phyloP scores from a whole-genome alignment of 208 protist genomes.

The Crithidia sp. region DNA sequence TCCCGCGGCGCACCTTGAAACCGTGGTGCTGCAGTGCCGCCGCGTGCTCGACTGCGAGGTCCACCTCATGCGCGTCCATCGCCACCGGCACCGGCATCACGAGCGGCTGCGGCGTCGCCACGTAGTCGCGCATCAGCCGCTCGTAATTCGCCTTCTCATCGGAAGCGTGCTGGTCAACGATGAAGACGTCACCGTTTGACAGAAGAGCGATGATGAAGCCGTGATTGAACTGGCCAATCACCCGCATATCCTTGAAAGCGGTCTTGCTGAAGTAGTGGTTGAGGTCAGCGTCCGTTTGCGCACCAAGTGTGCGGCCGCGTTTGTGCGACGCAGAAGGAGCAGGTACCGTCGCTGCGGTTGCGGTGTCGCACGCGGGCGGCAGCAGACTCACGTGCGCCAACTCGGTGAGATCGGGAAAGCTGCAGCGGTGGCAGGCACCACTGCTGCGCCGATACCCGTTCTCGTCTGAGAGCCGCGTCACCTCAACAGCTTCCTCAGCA shows the following conservation, averaged over 20 bases:
- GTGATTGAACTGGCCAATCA: constrained; percentile 95
- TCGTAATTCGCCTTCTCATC: constrained; percentile 97
- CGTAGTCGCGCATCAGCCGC: constrained; percentile 69
- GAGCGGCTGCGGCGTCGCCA: constrained; percentile 83
- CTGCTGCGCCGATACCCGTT: constrained; percentile 31
- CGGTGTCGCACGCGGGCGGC: too few relatives aligned
- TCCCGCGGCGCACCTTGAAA: constrained; percentile 75
- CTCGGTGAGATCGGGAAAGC: constrained; percentile 37
- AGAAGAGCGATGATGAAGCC: constrained; percentile 92
- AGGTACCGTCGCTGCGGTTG: neutral
- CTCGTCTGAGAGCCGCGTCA: constrained; percentile 48
- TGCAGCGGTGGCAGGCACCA: constrained; percentile 34
- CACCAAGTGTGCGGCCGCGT: constrained; percentile 33
- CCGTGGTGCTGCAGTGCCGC: constrained; percentile 80
- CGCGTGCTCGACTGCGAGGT: constrained; percentile 76
- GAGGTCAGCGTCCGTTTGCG: constrained; percentile 73
- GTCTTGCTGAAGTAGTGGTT: constrained; percentile 73
- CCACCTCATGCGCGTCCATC: constrained; percentile 81
- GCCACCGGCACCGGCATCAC: constrained; percentile 70
- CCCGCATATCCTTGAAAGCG: constrained; percentile 87
- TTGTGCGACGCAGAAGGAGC: neutral
- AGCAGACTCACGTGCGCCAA: constrained; percentile 16
- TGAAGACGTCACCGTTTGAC: constrained; percentile 81
- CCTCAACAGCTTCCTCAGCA: constrained; percentile 16
- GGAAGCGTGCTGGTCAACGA: constrained; percentile 96